Percentiles rank a stretch among this genome's conserved stretches.
These are phyloP conservation scores for Exophiala oligosperma DNA, from an alignment of 2,329 filamentous ascomycete genomes.

Conservation along the genomic window DNA sequence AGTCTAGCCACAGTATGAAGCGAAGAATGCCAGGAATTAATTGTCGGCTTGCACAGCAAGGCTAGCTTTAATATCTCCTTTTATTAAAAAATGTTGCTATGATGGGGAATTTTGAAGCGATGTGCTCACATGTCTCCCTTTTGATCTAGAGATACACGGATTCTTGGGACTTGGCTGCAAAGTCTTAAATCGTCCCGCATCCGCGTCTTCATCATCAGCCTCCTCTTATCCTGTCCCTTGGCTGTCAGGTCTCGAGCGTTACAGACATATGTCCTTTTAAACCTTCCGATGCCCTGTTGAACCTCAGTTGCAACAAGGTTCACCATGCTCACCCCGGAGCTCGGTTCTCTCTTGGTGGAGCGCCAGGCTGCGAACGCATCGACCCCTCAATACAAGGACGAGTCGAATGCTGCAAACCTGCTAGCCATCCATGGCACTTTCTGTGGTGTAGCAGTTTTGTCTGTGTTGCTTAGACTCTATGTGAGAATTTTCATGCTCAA, in stretches of 20 bases:
- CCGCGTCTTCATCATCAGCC: neutral
- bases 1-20: neutral
- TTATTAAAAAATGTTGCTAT: neutral
- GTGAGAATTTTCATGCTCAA: slow-evolving; percentile 50
- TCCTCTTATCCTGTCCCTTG: neutral
- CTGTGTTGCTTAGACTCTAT: slow-evolving; percentile 46
- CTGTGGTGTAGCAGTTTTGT: slow-evolving; percentile 39
- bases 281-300: neutral
- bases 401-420: slow-evolving; percentile 41
- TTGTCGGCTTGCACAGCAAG: neutral
- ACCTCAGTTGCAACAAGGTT: neutral
- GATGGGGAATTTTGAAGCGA: neutral
- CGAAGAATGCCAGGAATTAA: neutral
- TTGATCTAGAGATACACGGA: neutral
- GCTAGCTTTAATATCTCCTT: neutral
- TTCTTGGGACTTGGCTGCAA: neutral
- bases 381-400: slow-evolving; percentile 36
- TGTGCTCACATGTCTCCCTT: neutral
- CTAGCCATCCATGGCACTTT: slow-evolving; percentile 43
- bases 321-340: slow-evolving; percentile 13
- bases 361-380: slow-evolving; percentile 18
- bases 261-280: neutral
- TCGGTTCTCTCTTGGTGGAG: slow-evolving; percentile 14
- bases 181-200: neutral
- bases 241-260: neutral